These are phyloP conservation scores for Suillus subalutaceus DNA, from an alignment of 768 basidiomycete species.

Conservation along the genomic window DNA sequence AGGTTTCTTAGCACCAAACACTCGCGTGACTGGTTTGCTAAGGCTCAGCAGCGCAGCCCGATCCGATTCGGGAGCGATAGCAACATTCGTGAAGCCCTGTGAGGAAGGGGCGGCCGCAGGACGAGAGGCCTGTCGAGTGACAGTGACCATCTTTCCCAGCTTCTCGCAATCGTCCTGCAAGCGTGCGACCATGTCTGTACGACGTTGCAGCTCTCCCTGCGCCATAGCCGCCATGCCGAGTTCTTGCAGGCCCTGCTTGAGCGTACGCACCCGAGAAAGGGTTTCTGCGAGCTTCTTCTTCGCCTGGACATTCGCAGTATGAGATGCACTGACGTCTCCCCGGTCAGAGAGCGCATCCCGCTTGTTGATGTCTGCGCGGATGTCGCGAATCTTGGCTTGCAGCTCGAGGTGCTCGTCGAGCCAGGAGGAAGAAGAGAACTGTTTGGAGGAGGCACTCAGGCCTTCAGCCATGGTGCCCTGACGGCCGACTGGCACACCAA, in stretches of 20 bases:
- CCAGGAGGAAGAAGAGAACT: slow-evolving; percentile 83
- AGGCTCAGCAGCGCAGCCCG: slow-evolving; percentile 66
- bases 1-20: slow-evolving; percentile 73
- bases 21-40: slow-evolving; percentile 60
- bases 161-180: slow-evolving; percentile 92
- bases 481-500: slow-evolving; percentile 76
- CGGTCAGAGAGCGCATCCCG: slow-evolving; percentile 82
- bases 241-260: slow-evolving; percentile 69
- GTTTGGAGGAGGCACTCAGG: slow-evolving; percentile 36
- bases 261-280: slow-evolving; percentile 69
- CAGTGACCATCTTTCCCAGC: slow-evolving; percentile 82
- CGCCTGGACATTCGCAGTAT: slow-evolving; percentile 80
- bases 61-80: slow-evolving; percentile 52
- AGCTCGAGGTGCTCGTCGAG: slow-evolving; percentile 86
- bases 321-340: slow-evolving; percentile 73
- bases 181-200: slow-evolving; percentile 86
- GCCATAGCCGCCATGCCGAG: slow-evolving; percentile 74
- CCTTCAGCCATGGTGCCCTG: slow-evolving; percentile 38
- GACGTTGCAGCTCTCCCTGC: slow-evolving; percentile 88
- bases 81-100: slow-evolving; percentile 28
- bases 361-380: slow-evolving; percentile 85
- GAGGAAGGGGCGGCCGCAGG: slow-evolving; percentile 33
- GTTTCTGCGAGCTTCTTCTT: slow-evolving; percentile 83
- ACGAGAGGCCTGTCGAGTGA: slow-evolving; percentile 60
- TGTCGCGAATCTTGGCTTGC: slow-evolving; percentile 73